phyloP scores from a whole-genome alignment of 768 basidiomycete genomes.

The Panus rudis region DNA sequence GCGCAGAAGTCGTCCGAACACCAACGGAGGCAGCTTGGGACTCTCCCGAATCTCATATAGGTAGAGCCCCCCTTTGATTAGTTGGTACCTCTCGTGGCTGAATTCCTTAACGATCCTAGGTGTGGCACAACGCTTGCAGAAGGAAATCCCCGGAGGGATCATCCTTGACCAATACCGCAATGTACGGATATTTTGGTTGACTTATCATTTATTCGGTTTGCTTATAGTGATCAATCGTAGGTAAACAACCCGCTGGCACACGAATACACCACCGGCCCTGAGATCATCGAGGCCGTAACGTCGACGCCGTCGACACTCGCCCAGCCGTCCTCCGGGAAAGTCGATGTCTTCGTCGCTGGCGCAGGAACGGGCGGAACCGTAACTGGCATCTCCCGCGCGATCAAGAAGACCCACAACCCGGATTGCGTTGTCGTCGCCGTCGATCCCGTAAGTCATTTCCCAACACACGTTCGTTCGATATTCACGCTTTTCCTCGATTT shows the following conservation, averaged over 20 bases:
- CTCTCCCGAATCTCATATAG: conserved; percentile 86
- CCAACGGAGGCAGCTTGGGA: conserved; percentile 88
- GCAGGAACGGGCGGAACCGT: conserved; percentile 96
- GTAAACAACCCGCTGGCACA: conserved; percentile 87
- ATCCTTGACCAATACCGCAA: conserved; percentile 92
- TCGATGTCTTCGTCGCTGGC: conserved; percentile 77
- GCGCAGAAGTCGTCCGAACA: conserved; percentile 92
- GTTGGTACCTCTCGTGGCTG: conserved; percentile 58
- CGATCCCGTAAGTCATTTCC: conserved; percentile 65
- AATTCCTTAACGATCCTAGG: conserved; percentile 85
- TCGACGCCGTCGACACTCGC: conserved; percentile 54
- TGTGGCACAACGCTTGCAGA: conserved; percentile 70
- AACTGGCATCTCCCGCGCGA: conserved; percentile 74
- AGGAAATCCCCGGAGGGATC: conserved; percentile 75
- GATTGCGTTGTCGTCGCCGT: conserved; percentile 74
- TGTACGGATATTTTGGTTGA: conserved; percentile 43
- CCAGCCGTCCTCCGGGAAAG: conserved; percentile 60
- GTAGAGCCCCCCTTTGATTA: conserved; percentile 41
- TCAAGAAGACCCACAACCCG: conserved; percentile 74
- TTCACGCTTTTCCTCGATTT: conserved; percentile 4
- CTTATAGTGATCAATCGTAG: conserved; percentile 25
- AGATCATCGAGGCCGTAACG: conserved; percentile 77
- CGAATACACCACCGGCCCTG: conserved; percentile 83
- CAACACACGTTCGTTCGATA: not conserved
- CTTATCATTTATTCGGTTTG: not conserved